Percentiles rank a stretch among this genome's conserved stretches.
phyloP scores from a whole-genome alignment of 768 basidiomycete genomes.

The Cantharellus anzutake region DNA sequence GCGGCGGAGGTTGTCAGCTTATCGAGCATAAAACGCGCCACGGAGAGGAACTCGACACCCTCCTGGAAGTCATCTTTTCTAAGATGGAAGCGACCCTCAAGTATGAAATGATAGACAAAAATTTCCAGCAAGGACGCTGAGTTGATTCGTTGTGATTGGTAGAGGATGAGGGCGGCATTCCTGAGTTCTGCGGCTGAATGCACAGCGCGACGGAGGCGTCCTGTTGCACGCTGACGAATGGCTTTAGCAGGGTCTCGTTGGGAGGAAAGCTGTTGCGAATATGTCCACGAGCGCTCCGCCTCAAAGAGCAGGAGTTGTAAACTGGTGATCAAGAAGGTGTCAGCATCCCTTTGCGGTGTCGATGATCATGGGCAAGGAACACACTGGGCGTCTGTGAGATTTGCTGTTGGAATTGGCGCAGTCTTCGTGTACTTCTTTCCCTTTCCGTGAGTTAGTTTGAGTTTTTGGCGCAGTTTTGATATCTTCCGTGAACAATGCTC shows the following conservation, averaged over 20 bases:
- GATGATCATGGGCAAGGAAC: constrained; percentile 14
- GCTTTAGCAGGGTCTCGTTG: constrained; percentile 35
- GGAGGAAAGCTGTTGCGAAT: constrained; percentile 59
- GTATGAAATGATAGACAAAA: constrained; percentile 56
- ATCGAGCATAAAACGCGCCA: constrained; percentile 57
- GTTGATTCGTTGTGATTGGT: constrained; percentile 27
- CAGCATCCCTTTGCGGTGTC: not conserved
- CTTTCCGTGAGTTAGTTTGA: constrained; percentile 76
- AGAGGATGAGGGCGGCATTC: constrained; percentile 54
- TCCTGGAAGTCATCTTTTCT: constrained; percentile 54
- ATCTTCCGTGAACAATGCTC: constrained; percentile 87
- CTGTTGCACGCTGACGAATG: constrained; percentile 54
- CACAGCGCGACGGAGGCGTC: constrained; percentile 61
- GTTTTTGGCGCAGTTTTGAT: constrained; percentile 64
- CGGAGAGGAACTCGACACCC: constrained; percentile 50
- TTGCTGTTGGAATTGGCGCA: constrained; percentile 44
- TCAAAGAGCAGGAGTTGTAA: constrained; percentile 76
- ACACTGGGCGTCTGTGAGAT: constrained; percentile 71
- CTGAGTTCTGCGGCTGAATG: constrained; percentile 57
- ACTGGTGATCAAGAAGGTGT: constrained; percentile 21
- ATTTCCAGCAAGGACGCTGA: constrained; percentile 45
- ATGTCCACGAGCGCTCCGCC: constrained; percentile 81
- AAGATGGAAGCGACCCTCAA: constrained; percentile 70
- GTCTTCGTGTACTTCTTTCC: constrained; percentile 81
- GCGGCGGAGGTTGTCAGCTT: constrained; percentile 39